Evolutionary conservation across 148 eudicot species (phyloP).

Genomic region (Silene latifolia): DNA sequence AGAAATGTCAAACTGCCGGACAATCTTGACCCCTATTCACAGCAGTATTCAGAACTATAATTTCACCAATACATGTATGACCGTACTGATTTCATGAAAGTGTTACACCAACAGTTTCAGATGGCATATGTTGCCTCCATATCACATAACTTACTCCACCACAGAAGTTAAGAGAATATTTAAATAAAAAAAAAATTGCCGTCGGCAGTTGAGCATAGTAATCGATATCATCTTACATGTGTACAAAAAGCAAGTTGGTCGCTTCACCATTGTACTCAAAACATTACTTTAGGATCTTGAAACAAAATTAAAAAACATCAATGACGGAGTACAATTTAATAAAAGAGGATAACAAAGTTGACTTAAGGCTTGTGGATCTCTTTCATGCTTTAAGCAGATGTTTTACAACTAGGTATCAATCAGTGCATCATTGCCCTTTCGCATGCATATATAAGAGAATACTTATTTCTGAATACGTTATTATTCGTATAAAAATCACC

Average conservation of each 20-base stretch:
- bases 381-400: too few relatives aligned
- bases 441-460: neutral
- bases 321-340: too few relatives aligned
- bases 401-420: too few relatives aligned
- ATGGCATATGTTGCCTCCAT: neutral
- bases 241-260: neutral
- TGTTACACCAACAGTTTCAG: neutral
- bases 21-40: neutral
- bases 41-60: neutral
- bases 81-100: neutral
- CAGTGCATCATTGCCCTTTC: neutral
- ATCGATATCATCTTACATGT: neutral
- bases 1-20: neutral
- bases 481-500: conserved; percentile 38
- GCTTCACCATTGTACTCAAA: too few relatives aligned
- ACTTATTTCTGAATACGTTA: neutral
- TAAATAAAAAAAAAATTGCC: neutral
- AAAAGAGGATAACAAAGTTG: too few relatives aligned
- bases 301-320: too few relatives aligned
- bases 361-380: too few relatives aligned
- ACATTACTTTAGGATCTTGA: too few relatives aligned
- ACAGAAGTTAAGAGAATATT: neutral
- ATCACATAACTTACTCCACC: neutral
- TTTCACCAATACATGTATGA: neutral
- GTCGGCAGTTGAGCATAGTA: neutral